Evolutionary conservation across 2,329 filamentous ascomycete genomes (phyloP), one percentile per base, ranked within the genome.

Genomic region (Tetracladium maxilliforme): DNA sequence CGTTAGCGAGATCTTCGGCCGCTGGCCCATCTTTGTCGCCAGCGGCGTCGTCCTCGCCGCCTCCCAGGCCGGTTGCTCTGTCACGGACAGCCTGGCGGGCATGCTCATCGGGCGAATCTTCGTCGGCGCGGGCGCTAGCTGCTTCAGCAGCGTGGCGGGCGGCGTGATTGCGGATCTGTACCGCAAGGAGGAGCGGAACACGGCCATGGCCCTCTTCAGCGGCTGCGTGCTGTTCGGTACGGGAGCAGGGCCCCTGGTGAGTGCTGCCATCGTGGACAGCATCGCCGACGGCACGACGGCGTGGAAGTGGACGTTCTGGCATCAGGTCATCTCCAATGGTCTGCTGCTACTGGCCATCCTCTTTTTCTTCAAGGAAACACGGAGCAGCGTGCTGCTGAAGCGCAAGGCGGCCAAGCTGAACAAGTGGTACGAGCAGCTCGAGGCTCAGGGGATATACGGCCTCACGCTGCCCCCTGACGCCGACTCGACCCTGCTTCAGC

Each of bases 261-360:
- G 65, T 5, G 70, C 79, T 1, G 68, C 75, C 22, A 70, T 94
- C 33, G 68, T 75, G n/a, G n/a, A 1, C 54, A 78, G 18, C 59
- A 68, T 25, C n/a, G n/a, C n/a, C n/a, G n/a, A n/a, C n/a, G n/a
- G n/a, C n/a, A n/a, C n/a, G n/a, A 60, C 68, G 2, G 62, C 52
- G 5, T 92, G 82, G 82, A 70, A 81, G 33, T 93, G 84, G 84
- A 69, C 86, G 1, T 92, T 92, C 45, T 92, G 83, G 63, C 61
- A 86, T 15, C 86, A 94, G 38, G 69, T 71, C 6, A 83, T 93
- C 22, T 52, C 67, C 13, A 69, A 73, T 27, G 70, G 59, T 0
- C 45, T 71, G 2, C 48, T 90, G 22, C 64, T 84, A 27, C 36
- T 68, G 1, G 51, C 72, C 2, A 64, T 92, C 13, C 59, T 67